phyloP scores from a whole-genome alignment of 2,329 filamentous ascomycete species.

The Pseudomassariella vexata region DNA sequence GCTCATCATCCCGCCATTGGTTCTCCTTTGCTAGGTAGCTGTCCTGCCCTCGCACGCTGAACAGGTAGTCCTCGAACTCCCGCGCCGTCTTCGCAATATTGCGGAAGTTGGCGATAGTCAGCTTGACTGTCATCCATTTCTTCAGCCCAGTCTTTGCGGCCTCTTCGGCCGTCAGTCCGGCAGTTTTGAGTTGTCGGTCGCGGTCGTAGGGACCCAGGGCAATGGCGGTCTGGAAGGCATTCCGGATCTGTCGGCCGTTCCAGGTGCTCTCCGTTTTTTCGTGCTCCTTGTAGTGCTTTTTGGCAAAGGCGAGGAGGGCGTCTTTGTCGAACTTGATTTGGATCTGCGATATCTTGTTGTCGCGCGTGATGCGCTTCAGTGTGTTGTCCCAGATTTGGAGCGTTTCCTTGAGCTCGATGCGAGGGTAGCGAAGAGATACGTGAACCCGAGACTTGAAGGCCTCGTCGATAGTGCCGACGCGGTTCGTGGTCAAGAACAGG shows the following conservation, averaged over 20 bases:
- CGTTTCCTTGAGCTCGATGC: slow-evolving; percentile 7
- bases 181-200: slow-evolving; percentile 1
- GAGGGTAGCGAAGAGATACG: slow-evolving; percentile 13
- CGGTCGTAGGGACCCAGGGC: slow-evolving; percentile 12
- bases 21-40: not conserved
- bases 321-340: slow-evolving; percentile 9
- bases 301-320: slow-evolving; percentile 8
- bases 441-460: slow-evolving; percentile 19
- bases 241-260: slow-evolving; percentile 22
- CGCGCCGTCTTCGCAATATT: slow-evolving; percentile 9
- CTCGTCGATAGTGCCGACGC: slow-evolving; percentile 15
- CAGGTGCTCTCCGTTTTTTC: slow-evolving; percentile 6
- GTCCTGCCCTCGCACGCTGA: slow-evolving; percentile 6
- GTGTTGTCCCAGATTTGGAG: slow-evolving; percentile 14
- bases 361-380: slow-evolving; percentile 12
- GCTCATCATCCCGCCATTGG: slow-evolving; percentile 13
- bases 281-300: slow-evolving; percentile 8
- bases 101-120: slow-evolving; percentile 9
- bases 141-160: slow-evolving; percentile 5
- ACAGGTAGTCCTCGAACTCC: slow-evolving; percentile 11
- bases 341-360: slow-evolving; percentile 6
- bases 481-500: slow-evolving; percentile 16
- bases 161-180: slow-evolving; percentile 7
- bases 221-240: slow-evolving; percentile 18
- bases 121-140: slow-evolving; percentile 6